These are phyloP conservation scores for Auriscalpium vulgare DNA, from an alignment of 768 basidiomycete species.

Conservation along the genomic window DNA sequence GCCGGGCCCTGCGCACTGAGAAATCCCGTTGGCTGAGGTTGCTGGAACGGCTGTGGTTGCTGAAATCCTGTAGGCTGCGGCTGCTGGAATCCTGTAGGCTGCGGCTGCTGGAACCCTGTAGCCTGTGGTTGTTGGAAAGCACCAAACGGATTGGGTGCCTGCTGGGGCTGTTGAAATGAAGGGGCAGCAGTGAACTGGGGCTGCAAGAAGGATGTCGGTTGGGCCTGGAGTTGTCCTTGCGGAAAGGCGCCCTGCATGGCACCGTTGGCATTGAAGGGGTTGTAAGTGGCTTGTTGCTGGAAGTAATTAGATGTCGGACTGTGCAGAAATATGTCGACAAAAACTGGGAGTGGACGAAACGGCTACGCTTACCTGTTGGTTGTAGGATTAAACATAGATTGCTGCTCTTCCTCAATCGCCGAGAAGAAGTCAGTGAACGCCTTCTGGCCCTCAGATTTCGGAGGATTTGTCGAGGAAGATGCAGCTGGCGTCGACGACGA, in stretches of 20 bases:
- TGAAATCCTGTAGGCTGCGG: constrained; percentile 20
- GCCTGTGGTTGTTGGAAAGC: background rate
- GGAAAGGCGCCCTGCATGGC: constrained; percentile 39
- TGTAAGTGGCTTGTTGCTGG: constrained; percentile 53
- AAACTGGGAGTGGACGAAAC: background rate
- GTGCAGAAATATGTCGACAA: background rate
- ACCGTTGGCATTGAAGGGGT: constrained; percentile 69
- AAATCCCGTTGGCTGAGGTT: constrained; percentile 41
- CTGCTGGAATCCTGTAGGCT: constrained; percentile 23
- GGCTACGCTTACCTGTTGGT: constrained; percentile 39
- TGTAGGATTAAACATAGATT: constrained; percentile 61
- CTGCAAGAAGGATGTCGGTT: constrained; percentile 46
- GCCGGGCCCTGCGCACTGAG: constrained; percentile 41
- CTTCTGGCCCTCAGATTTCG: constrained; percentile 33
- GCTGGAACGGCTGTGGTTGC: constrained; percentile 41
- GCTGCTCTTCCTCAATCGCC: constrained; percentile 77
- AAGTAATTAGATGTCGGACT: constrained; percentile 45
- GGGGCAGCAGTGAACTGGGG: constrained; percentile 38
- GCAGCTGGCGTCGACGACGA: constrained; percentile 20
- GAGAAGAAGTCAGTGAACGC: constrained; percentile 79
- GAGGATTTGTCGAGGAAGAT: constrained; percentile 18
- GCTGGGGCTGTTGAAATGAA: constrained; percentile 20
- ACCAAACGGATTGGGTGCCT: constrained; percentile 39
- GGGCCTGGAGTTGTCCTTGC: constrained; percentile 25
- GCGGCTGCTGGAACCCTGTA: constrained; percentile 9